Evolutionary conservation across 140 eudicot genomes (phyloP).

Genomic region (Cichorium intybus): DNA sequence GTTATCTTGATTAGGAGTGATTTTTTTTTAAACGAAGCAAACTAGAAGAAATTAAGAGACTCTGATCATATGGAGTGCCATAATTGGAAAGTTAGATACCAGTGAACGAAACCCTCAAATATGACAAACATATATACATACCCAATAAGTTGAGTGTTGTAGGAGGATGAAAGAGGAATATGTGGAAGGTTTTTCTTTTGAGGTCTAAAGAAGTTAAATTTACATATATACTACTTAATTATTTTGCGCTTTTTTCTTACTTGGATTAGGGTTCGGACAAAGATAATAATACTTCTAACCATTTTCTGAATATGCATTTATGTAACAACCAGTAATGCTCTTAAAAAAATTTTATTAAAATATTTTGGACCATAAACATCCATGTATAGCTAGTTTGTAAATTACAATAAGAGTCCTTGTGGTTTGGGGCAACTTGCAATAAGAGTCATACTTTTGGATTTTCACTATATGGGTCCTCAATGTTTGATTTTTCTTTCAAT

Average conservation of each 20-base stretch:
- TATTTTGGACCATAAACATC: background rate
- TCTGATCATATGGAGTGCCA: slow-evolving; percentile 21
- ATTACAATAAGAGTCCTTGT: no score
- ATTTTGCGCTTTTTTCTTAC: slow-evolving; percentile 5
- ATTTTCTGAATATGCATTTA: background rate
- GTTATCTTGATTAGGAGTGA: slow-evolving; percentile 3
- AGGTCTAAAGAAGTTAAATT: background rate
- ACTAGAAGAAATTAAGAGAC: slow-evolving; percentile 18
- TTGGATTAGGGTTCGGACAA: slow-evolving; percentile 19
- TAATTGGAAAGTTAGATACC: slow-evolving; percentile 24
- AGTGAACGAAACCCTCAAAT: slow-evolving; percentile 25
- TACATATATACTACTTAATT: background rate
- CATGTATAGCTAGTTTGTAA: no score
- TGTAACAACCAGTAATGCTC: background rate
- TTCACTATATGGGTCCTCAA: no score
- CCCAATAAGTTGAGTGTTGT: slow-evolving; percentile 25
- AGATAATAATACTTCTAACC: slow-evolving; percentile 5
- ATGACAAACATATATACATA: slow-evolving; percentile 18
- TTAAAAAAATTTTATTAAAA: no score
- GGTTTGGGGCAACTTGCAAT: no score
- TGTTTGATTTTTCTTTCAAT: no score
- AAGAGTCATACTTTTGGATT: no score
- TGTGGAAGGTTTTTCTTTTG: slow-evolving; percentile 8
- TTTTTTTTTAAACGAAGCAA: slow-evolving; percentile 7
- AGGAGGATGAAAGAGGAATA: slow-evolving; percentile 9